Base-by-base conservation (phyloP, 2,329 filamentous ascomycete genomes). In the Hymenoscyphus fructigenus region DNA sequence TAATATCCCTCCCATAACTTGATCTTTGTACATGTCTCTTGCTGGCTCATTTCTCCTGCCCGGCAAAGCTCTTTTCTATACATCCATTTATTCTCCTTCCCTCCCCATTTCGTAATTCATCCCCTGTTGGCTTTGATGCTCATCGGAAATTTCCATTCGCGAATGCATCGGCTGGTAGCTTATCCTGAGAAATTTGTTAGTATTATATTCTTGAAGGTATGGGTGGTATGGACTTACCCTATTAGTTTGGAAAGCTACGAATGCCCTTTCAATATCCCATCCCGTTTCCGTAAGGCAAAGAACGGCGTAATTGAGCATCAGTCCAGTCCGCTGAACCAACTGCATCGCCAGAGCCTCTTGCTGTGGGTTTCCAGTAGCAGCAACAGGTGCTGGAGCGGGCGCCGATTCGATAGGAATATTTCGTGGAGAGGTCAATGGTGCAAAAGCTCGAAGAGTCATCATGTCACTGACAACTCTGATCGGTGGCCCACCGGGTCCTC, bases 401-500 rank as follows among this genome's bases (percentile, higher is more conserved):
- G 14, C 44, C 12, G n/a, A 15, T 32, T 59, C 14, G 47, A 26
- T 53, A 15, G 20, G 41, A 36, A 20, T 32, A 41, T 26, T 57
- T 61, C 14, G 61, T 53, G 70, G 68, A 44, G 60, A 56, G 20
- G 83, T 82, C 17, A 87, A 75, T 10, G 82, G 74, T 32, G 78
- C 82, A 75, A 88, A 93, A 5, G 88, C 86, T 69, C 91, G 86
- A 59, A 96, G 79, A 15, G 87, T 87, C 47, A 96, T 81, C 79
- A 93, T 86, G 76, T 97, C 93, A 75, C 86, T 93, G 69, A 93
- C 83, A 44, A 97, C 90, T 58, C 92, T 85, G 63, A 96, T 85
- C 1, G 80, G 69, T 38, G 68, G 70, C 23, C 71, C 84, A 5
- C 87, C 83, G 0, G 87, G 85, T 38, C 83, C 83, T 36, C 91